Percentiles rank a stretch among this genome's conserved stretches.
Evolutionary conservation across 192 early-diverging fungal genomes (phyloP).

Genomic region (Linnemannia schmuckeri): DNA sequence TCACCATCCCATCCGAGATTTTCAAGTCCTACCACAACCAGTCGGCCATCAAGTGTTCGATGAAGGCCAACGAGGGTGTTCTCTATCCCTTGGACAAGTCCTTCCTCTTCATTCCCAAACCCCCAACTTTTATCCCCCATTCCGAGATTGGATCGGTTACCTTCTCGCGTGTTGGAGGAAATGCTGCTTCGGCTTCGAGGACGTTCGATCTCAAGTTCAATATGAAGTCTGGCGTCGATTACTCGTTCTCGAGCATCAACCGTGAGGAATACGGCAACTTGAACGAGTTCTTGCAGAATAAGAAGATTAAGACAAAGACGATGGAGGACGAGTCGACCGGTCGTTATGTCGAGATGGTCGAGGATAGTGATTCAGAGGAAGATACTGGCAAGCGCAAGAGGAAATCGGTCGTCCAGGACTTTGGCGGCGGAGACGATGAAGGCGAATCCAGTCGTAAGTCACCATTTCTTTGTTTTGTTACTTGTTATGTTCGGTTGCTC

Average conservation of each 20-base stretch:
- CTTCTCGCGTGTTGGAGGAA: constrained; percentile 84
- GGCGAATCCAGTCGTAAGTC: constrained; percentile 71
- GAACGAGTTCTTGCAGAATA: constrained; percentile 83
- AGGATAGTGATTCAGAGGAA: constrained; percentile 47
- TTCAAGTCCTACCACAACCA: constrained; percentile 77
- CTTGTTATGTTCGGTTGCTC: not conserved
- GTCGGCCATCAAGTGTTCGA: constrained; percentile 91
- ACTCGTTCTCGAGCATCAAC: constrained; percentile 90
- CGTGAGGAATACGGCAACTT: constrained; percentile 89
- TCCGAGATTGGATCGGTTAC: constrained; percentile 88
- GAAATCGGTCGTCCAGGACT: constrained; percentile 45
- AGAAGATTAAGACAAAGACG: constrained; percentile 84
- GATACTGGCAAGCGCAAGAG: constrained; percentile 50
- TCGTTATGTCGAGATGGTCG: constrained; percentile 43
- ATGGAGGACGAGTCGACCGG: constrained; percentile 53
- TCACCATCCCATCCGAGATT: constrained; percentile 75
- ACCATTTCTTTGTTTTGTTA: constrained; percentile 32
- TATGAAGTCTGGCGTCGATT: constrained; percentile 82
- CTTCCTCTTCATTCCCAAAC: constrained; percentile 96
- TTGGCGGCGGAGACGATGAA: constrained; percentile 66
- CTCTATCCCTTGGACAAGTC: constrained; percentile 95
- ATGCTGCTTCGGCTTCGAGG: constrained; percentile 67
- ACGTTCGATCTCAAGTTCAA: constrained; percentile 97
- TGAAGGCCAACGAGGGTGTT: constrained; percentile 97
- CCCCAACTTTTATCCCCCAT: constrained; percentile 88